Evolutionary conservation across 495 filamentous ascomycete genomes (phyloP), one percentile per base, ranked within the genome.

Genomic region (Lepraria neglecta): DNA sequence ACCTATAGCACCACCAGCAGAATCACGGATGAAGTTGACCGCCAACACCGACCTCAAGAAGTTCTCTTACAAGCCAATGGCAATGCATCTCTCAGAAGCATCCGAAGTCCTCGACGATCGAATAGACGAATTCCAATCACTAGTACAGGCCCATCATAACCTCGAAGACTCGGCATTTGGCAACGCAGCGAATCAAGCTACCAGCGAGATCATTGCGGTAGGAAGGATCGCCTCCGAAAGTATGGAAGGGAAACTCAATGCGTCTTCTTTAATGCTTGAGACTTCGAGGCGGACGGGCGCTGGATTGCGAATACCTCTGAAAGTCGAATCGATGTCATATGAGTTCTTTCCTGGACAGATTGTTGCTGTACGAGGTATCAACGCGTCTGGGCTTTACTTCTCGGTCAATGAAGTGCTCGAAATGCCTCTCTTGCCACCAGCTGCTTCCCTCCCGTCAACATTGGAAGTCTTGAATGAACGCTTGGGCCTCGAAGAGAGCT

Each of bases 321-420:
- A 91, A 67, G 69, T 97, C 9, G 80, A 86, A 61, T 78, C 81
- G 0, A 64, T 96, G 1, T 81, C 82, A 6, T 88, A 85, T 73
- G 87, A 90, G 63, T 91, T 97, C 78, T 96, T 98, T 73, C 92
- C 92, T 0, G 94, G 94, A 19, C 90, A 97, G 69, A 95, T 97
- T 52, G 87, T 95, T 21, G 94, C 92, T 10, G 75, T 96, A 17
- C 79, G 80, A 43, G 94, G 94, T 10, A 88, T 87, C 67, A 97
- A 97, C 68, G 85, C 90, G 6, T 89, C 88, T 17, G 92, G 92
- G 5, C 81, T 86, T 27, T 87, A 89, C 60, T 96, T 98, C 64
- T 80, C 84, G 0, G 89, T 95, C 46, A 83, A 80, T 28, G 85
- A 96, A 66, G 73, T 92, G 12, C 78, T 97, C 6, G 76, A 84